Evolutionary conservation across 352 stramenopile genomes (phyloP).

Genomic region (Globisporangium paddicum): DNA sequence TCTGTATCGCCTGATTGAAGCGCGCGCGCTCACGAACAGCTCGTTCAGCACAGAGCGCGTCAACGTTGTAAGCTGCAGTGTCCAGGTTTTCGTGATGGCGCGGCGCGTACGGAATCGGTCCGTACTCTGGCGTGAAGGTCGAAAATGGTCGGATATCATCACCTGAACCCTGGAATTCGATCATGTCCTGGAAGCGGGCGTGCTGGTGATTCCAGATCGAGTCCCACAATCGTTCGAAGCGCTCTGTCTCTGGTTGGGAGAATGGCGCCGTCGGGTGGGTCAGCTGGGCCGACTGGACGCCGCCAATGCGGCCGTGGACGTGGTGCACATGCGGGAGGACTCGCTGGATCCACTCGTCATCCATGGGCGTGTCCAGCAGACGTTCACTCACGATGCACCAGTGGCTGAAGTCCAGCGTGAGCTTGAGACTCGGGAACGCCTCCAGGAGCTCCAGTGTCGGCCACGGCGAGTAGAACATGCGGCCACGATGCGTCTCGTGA

Average conservation of each 20-base stretch:
- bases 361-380: slow-evolving; percentile 38
- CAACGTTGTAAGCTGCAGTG: slow-evolving; percentile 44
- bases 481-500: slow-evolving; percentile 64
- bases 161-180: slow-evolving; percentile 7
- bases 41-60: slow-evolving; percentile 37
- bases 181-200: slow-evolving; percentile 7
- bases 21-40: slow-evolving; percentile 26
- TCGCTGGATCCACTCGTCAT: slow-evolving; percentile 36
- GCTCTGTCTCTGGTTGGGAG: slow-evolving; percentile 25
- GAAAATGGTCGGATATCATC: slow-evolving; percentile 16
- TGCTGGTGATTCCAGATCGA: slow-evolving; percentile 39
- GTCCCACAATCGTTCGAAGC: slow-evolving; percentile 55
- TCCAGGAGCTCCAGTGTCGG: slow-evolving; percentile 51
- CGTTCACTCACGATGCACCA: slow-evolving; percentile 60
- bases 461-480: slow-evolving; percentile 73
- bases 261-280: slow-evolving; percentile 27
- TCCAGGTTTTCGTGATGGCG: slow-evolving; percentile 20
- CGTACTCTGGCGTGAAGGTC: slow-evolving; percentile 74
- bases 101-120: slow-evolving; percentile 57
- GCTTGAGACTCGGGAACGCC: slow-evolving; percentile 52
- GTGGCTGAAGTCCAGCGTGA: slow-evolving; percentile 69
- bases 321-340: slow-evolving; percentile 57
- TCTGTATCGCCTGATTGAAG: slow-evolving; percentile 18
- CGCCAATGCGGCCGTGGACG: slow-evolving; percentile 57
- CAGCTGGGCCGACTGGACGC: slow-evolving; percentile 49